Conservation (phyloP, 306 rosid genomes). For the Carpinus viminea region DNA sequence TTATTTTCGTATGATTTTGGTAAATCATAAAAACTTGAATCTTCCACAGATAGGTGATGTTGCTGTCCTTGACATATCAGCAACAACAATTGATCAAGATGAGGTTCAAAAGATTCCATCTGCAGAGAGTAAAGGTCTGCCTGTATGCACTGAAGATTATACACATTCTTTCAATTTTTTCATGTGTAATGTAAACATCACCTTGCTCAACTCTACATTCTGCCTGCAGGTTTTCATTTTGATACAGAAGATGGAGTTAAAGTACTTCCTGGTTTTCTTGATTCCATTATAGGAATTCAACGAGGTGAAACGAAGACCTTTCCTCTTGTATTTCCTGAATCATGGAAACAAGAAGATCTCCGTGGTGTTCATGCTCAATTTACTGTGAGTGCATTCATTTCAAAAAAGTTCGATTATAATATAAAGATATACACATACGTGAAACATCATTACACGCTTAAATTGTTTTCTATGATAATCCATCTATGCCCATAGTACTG, state of each 20-base stretch:
- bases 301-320: slow-evolving; percentile 81
- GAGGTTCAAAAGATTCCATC: slow-evolving; percentile 74
- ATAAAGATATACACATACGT: neutral
- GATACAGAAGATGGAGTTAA: slow-evolving; percentile 84
- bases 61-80: slow-evolving; percentile 82
- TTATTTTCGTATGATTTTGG: slow-evolving; percentile 4
- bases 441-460: neutral
- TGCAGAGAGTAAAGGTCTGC: slow-evolving; percentile 87
- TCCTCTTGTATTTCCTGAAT: slow-evolving; percentile 84
- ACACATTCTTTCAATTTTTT: neutral
- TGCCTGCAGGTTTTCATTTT: slow-evolving; percentile 67
- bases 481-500: slow-evolving; percentile 8
- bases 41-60: slow-evolving; percentile 77
- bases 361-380: slow-evolving; percentile 86
- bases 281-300: slow-evolving; percentile 67
- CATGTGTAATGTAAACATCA: slow-evolving; percentile 15
- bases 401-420: neutral
- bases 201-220: slow-evolving; percentile 30
- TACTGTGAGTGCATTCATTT: slow-evolving; percentile 57
- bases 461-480: neutral
- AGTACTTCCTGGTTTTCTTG: slow-evolving; percentile 79
- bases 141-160: slow-evolving; percentile 28
- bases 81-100: slow-evolving; percentile 72
- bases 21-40: slow-evolving; percentile 2
- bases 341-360: slow-evolving; percentile 86